These are phyloP conservation scores for Oryza brachyantha DNA, from an alignment of 176 grass and related monocot species.

Conservation along the genomic window DNA sequence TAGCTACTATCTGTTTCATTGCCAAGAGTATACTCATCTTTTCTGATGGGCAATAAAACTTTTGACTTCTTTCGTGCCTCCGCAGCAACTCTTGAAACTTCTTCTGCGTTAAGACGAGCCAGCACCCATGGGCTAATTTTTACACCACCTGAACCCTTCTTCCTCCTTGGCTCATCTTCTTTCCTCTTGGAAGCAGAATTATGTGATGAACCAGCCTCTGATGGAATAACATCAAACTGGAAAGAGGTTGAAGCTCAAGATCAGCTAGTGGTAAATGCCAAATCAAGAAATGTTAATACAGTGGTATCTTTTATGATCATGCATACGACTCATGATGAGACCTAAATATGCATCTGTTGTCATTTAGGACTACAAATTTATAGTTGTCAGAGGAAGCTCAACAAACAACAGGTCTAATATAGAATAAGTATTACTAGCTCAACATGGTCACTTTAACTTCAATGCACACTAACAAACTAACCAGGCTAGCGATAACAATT, in stretches of 20 bases:
- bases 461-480: not conserved
- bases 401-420: not conserved
- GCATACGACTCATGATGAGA: not conserved
- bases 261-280: conserved; percentile 14
- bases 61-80: conserved; percentile 89
- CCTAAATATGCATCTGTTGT: conserved; percentile 25
- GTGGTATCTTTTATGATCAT: conserved; percentile 7
- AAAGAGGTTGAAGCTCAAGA: conserved; percentile 30
- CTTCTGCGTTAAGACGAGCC: conserved; percentile 94
- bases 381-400: not conserved
- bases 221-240: conserved; percentile 91
- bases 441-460: not conserved
- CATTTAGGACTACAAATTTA: not conserved
- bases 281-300: not conserved
- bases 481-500: not conserved
- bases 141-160: conserved; percentile 57
- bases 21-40: conserved; percentile 33
- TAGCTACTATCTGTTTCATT: conserved; percentile 54
- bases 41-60: conserved; percentile 66
- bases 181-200: conserved; percentile 71
- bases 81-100: conserved; percentile 92
- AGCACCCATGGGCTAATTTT: conserved; percentile 97
- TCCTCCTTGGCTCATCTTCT: conserved; percentile 61
- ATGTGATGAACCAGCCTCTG: conserved; percentile 73
- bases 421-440: conserved; percentile 5